phyloP scores from a whole-genome alignment of 768 basidiomycete genomes.

The Mycena rebaudengoi region DNA sequence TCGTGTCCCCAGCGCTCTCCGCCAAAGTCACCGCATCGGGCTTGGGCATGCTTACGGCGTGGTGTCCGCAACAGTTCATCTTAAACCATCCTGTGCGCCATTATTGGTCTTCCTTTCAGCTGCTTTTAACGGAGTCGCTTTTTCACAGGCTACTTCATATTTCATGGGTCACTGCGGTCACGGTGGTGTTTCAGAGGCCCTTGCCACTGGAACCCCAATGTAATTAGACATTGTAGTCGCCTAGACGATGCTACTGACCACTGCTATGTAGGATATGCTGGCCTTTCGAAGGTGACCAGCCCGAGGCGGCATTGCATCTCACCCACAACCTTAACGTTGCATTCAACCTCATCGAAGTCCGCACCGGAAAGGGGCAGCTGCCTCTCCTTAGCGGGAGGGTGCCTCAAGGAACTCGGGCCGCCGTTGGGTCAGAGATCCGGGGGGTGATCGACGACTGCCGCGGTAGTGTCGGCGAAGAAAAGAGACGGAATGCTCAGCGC shows the following conservation, averaged over 20 bases:
- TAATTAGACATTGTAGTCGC: neutral
- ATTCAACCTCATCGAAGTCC: slow-evolving; percentile 6
- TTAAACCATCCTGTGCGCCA: slow-evolving; percentile 11
- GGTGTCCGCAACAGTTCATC: slow-evolving; percentile 6
- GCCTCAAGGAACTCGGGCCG: neutral
- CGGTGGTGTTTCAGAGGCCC: slow-evolving; percentile 5
- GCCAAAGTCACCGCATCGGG: neutral
- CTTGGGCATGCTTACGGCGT: neutral
- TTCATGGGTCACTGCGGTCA: slow-evolving; percentile 16
- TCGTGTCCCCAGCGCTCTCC: neutral
- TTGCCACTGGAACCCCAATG: slow-evolving; percentile 9
- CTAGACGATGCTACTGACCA: neutral
- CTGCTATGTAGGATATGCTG: slow-evolving; percentile 24
- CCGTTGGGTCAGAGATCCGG: neutral
- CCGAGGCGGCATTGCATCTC: neutral
- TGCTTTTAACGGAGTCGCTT: neutral
- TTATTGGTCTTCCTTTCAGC: neutral
- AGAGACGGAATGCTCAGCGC: neutral
- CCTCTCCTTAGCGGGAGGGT: neutral
- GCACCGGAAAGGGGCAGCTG: neutral
- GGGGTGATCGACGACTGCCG: neutral
- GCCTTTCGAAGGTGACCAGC: slow-evolving; percentile 17
- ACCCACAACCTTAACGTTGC: slow-evolving; percentile 1
- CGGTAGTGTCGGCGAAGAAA: neutral
- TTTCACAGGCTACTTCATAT: slow-evolving; percentile 1